Evolutionary conservation across 2,329 filamentous ascomycete species (phyloP).

Genomic region (Geosmithia flava): DNA sequence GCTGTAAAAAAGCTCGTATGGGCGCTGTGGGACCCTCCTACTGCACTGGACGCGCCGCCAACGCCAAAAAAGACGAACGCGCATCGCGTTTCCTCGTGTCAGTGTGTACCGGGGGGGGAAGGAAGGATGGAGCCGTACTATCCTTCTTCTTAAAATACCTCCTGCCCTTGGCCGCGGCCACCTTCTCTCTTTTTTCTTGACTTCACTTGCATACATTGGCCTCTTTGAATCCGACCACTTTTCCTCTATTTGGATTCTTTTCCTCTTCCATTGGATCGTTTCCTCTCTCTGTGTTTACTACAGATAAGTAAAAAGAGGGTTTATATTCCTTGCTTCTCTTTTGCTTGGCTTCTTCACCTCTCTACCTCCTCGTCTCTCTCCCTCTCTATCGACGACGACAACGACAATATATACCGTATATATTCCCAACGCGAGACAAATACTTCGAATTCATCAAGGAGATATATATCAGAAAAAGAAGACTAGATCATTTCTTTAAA

Average conservation of each 20-base stretch:
- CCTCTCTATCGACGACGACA: too few relatives aligned
- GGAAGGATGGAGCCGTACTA: not conserved
- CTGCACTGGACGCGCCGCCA: constrained; percentile 2
- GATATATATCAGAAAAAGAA: too few relatives aligned
- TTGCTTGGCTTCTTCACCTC: too few relatives aligned
- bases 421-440: too few relatives aligned
- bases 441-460: too few relatives aligned
- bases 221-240: not conserved
- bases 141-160: not conserved
- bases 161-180: not conserved
- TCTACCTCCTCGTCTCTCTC: too few relatives aligned
- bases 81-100: constrained; percentile 1
- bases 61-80: constrained; percentile 10
- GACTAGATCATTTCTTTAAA: too few relatives aligned
- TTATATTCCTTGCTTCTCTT: too few relatives aligned
- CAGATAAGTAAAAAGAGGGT: too few relatives aligned
- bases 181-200: not conserved
- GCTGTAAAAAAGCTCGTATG: not conserved
- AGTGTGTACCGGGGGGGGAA: not conserved
- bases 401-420: too few relatives aligned
- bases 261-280: not conserved
- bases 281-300: too few relatives aligned
- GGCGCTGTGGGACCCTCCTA: not conserved
- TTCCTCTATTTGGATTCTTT: not conserved
- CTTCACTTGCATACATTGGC: not conserved